phyloP scores from a whole-genome alignment of 345 rosid species.

The Tarenaya hassleriana region DNA sequence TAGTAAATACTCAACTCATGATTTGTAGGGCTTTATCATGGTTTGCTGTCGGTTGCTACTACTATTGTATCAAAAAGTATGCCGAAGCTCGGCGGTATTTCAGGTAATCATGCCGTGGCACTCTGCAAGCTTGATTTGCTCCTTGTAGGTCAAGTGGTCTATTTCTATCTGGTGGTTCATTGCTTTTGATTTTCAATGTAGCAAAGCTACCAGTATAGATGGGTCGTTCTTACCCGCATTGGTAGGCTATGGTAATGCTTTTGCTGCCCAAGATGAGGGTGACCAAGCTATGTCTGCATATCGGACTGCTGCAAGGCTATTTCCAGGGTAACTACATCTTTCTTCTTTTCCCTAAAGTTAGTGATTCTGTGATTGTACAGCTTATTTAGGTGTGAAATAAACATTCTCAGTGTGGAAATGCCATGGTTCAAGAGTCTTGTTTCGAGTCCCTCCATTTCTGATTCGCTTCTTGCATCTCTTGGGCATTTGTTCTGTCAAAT shows the following conservation, averaged over 20 bases:
- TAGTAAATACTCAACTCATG: conserved; percentile 11
- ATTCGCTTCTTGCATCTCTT: too few species aligned
- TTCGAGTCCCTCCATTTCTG: too few species aligned
- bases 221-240: conserved; percentile 86
- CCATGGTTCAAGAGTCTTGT: too few species aligned
- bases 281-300: conserved; percentile 98
- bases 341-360: conserved; percentile 7
- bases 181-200: conserved; percentile 28
- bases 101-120: conserved; percentile 42
- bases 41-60: conserved; percentile 84
- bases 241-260: conserved; percentile 92
- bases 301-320: conserved; percentile 86
- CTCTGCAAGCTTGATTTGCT: conserved; percentile 12
- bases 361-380: conserved; percentile 7
- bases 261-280: conserved; percentile 85
- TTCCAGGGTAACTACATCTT: conserved; percentile 71
- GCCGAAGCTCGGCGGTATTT: conserved; percentile 81
- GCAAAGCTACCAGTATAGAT: conserved; percentile 84
- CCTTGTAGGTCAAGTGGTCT: conserved; percentile 2
- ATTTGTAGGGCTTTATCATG: conserved; percentile 84
- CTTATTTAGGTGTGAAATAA: conserved; percentile 9
- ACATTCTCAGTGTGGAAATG: not conserved
- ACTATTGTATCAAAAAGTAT: conserved; percentile 80
- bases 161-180: conserved; percentile 16
- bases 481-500: not conserved